Conservation (phyloP, 2,329 filamentous ascomycete genomes). For the Aspergillus sp. region DNA sequence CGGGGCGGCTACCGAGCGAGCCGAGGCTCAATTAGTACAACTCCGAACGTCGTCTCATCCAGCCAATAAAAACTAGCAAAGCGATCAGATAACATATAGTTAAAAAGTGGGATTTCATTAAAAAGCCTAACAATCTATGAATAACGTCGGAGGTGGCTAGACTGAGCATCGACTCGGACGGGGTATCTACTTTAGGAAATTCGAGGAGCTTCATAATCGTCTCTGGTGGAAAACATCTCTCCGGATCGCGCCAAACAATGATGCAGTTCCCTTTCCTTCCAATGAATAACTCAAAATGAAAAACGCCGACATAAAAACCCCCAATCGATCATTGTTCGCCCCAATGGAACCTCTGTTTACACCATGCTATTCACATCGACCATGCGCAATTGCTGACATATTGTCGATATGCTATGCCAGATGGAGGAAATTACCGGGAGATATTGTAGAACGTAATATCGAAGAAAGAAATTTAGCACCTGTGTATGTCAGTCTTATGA, state of each 20-base stretch:
- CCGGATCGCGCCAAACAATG: constrained; percentile 34
- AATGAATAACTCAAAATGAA: constrained; percentile 12
- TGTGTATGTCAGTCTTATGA: constrained; percentile 20
- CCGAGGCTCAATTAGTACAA: constrained; percentile 7
- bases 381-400: constrained; percentile 14
- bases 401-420: constrained; percentile 9
- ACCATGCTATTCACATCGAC: constrained; percentile 22
- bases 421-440: constrained; percentile 9
- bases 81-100: neutral
- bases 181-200: constrained; percentile 42
- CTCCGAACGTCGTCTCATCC: neutral
- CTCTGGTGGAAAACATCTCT: constrained; percentile 29
- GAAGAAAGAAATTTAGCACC: constrained; percentile 21
- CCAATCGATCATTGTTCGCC: constrained; percentile 11
- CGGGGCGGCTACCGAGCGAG: constrained; percentile 8
- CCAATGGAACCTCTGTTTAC: constrained; percentile 18
- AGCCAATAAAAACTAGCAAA: neutral
- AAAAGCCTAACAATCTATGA: constrained; percentile 15
- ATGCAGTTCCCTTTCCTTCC: constrained; percentile 34
- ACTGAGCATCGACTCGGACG: constrained; percentile 42
- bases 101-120: neutral
- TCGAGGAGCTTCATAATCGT: constrained; percentile 41
- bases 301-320: constrained; percentile 20
- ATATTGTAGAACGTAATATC: constrained; percentile 7
- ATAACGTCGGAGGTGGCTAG: constrained; percentile 32